Evolutionary conservation across 371 early-diverging fungal species (phyloP).

Genomic region (Rhizopus microsporus): DNA sequence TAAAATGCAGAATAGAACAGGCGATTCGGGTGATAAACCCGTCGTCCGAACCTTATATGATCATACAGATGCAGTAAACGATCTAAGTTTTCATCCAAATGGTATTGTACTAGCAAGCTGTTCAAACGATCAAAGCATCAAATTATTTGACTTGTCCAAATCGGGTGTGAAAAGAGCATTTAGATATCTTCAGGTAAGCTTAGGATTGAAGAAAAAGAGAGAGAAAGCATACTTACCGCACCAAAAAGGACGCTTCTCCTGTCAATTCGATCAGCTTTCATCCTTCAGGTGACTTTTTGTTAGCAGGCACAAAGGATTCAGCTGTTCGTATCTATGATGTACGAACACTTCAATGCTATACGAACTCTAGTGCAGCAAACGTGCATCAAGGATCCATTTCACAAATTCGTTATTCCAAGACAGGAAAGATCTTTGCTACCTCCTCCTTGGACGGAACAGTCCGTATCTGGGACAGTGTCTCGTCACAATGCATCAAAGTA

Average conservation of each 20-base stretch:
- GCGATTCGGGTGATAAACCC: conserved; percentile 70
- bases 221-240: too few relatives aligned
- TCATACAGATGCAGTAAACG: conserved; percentile 80
- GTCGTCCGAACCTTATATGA: conserved; percentile 90
- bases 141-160: conserved; percentile 86
- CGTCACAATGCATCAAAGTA: conserved; percentile 70
- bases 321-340: conserved; percentile 86
- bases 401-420: conserved; percentile 72
- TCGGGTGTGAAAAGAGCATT: conserved; percentile 81
- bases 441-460: conserved; percentile 85
- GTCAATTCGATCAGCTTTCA: conserved; percentile 81
- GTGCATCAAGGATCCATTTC: conserved; percentile 70
- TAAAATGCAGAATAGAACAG: conserved; percentile 68
- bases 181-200: conserved; percentile 74
- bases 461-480: conserved; percentile 84
- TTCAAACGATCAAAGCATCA: conserved; percentile 83
- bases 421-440: conserved; percentile 75
- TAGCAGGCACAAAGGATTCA: conserved; percentile 73
- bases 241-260: conserved; percentile 59
- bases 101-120: conserved; percentile 87
- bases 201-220: not conserved
- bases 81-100: conserved; percentile 91
- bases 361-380: conserved; percentile 51
- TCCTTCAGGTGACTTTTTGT: conserved; percentile 81
- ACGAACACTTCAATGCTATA: conserved; percentile 78